A percentile compares a stretch with the other conserved stretches of the same genome.
phyloP scores from a whole-genome alignment of 2,329 filamentous ascomycete species.

The Colletotrichum lentis region DNA sequence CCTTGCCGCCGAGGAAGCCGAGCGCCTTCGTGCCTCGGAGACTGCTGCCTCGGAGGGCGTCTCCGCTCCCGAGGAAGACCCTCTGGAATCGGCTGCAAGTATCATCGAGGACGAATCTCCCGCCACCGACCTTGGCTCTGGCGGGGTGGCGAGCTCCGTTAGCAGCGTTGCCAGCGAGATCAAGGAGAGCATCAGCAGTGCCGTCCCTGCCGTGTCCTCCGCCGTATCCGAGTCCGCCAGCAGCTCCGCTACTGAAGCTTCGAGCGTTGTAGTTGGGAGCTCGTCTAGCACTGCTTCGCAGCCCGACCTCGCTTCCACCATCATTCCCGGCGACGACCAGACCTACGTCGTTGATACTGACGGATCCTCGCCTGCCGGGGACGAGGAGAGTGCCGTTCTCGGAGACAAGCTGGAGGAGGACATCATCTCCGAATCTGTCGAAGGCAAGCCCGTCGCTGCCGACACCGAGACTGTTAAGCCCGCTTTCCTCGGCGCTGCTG shows the following conservation, averaged over 20 bases:
- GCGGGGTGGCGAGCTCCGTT: constrained; percentile 13
- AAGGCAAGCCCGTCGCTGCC: constrained; percentile 43
- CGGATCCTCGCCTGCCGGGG: constrained; percentile 39
- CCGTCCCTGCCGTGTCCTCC: constrained; percentile 37
- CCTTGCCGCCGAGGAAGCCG: constrained; percentile 59
- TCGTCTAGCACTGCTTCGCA: constrained; percentile 14
- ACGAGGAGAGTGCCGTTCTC: constrained; percentile 34
- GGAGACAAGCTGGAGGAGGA: constrained; percentile 40
- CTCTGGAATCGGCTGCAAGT: constrained; percentile 36
- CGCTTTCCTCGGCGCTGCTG: constrained; percentile 60
- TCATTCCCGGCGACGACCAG: constrained; percentile 36
- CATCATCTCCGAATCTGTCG: constrained; percentile 41
- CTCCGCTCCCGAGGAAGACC: constrained; percentile 36
- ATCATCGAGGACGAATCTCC: constrained; percentile 37
- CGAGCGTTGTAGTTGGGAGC: constrained; percentile 20
- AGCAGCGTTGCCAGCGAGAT: constrained; percentile 23
- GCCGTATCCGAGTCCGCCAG: constrained; percentile 41
- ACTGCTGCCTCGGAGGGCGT: constrained; percentile 39
- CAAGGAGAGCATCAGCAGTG: constrained; percentile 30
- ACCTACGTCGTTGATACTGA: constrained; percentile 38
- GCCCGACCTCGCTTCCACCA: constrained; percentile 36
- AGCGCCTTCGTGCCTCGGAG: constrained; percentile 46
- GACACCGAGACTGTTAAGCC: constrained; percentile 53
- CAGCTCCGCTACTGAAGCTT: constrained; percentile 40
- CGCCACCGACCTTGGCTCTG: constrained; percentile 20